Evolutionary conservation across 768 basidiomycete species (phyloP).

Genomic region (Podaxis sp.): DNA sequence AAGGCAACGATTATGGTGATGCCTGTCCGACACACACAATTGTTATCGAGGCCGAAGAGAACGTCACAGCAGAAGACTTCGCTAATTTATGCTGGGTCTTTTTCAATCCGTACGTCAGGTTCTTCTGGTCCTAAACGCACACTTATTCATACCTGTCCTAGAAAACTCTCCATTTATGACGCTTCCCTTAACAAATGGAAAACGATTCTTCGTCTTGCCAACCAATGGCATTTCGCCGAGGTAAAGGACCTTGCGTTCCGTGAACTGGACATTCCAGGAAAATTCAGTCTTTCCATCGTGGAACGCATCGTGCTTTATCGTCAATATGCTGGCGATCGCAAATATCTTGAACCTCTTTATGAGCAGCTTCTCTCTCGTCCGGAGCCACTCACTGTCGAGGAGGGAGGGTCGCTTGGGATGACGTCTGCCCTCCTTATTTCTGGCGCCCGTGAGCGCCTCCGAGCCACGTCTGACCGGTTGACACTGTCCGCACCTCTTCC

Average conservation of each 20-base stretch:
- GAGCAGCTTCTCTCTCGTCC: slow-evolving; percentile 49
- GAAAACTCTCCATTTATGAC: slow-evolving; percentile 56
- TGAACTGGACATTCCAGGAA: slow-evolving; percentile 6
- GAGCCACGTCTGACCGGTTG: slow-evolving; percentile 19
- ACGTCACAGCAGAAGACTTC: slow-evolving; percentile 37
- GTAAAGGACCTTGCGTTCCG: slow-evolving; percentile 58
- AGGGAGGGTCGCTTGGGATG: slow-evolving; percentile 53
- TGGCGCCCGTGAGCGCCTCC: slow-evolving; percentile 46
- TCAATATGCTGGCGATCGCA: slow-evolving; percentile 42
- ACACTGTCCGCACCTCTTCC: slow-evolving; percentile 20
- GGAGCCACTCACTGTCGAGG: slow-evolving; percentile 50
- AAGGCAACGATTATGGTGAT: neutral
- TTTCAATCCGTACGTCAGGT: slow-evolving; percentile 44
- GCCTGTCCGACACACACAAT: slow-evolving; percentile 25
- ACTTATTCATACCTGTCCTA: slow-evolving; percentile 23
- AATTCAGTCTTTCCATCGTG: slow-evolving; percentile 11
- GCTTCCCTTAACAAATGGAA: slow-evolving; percentile 53
- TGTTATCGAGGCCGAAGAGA: slow-evolving; percentile 29
- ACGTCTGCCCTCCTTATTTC: slow-evolving; percentile 49
- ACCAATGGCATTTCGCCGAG: slow-evolving; percentile 54
- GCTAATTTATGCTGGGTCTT: slow-evolving; percentile 54
- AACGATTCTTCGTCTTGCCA: slow-evolving; percentile 54
- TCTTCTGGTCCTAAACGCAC: neutral
- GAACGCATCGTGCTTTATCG: slow-evolving; percentile 51
- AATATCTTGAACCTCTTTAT: slow-evolving; percentile 55